phyloP scores from a whole-genome alignment of 2,329 filamentous ascomycete species.

The Cytospora paraplurivora region DNA sequence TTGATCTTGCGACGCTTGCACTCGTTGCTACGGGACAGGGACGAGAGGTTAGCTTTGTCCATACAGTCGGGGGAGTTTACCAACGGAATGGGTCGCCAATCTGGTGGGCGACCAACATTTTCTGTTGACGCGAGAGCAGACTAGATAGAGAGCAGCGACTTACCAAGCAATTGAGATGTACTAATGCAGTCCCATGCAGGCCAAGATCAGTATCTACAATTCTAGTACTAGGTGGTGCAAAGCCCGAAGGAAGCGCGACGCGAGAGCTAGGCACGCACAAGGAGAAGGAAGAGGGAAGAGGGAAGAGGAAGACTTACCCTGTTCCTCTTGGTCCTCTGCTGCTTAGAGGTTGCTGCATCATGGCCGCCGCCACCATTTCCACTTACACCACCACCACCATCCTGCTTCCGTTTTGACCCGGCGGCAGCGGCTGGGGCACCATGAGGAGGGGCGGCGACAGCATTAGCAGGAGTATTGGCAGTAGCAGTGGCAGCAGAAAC shows the following conservation, averaged over 20 bases:
- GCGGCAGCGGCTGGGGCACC: slow-evolving; percentile 19
- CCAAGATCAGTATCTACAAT: slow-evolving; percentile 16
- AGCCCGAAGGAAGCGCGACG: neutral
- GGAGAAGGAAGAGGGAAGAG: neutral
- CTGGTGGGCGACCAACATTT: neutral
- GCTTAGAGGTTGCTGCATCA: slow-evolving; percentile 46
- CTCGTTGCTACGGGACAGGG: slow-evolving; percentile 57
- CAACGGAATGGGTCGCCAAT: neutral
- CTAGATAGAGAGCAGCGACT: slow-evolving; percentile 34
- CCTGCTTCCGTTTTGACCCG: slow-evolving; percentile 41
- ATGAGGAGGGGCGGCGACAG: neutral
- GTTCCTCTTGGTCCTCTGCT: slow-evolving; percentile 63
- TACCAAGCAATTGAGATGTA: slow-evolving; percentile 66
- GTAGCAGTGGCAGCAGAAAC: slow-evolving; percentile 3
- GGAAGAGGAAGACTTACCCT: slow-evolving; percentile 45
- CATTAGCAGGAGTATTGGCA: neutral
- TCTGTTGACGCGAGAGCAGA: neutral
- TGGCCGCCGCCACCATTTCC: neutral
- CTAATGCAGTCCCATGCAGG: slow-evolving; percentile 36
- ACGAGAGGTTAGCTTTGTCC: slow-evolving; percentile 19
- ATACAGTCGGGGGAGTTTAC: neutral
- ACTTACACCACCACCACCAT: slow-evolving; percentile 34
- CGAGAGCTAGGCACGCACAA: neutral
- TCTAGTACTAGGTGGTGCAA: neutral
- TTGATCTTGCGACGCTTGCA: slow-evolving; percentile 77